These are phyloP conservation scores for Cubamyces sp. DNA, from an alignment of 768 basidiomycete genomes.

Conservation along the genomic window DNA sequence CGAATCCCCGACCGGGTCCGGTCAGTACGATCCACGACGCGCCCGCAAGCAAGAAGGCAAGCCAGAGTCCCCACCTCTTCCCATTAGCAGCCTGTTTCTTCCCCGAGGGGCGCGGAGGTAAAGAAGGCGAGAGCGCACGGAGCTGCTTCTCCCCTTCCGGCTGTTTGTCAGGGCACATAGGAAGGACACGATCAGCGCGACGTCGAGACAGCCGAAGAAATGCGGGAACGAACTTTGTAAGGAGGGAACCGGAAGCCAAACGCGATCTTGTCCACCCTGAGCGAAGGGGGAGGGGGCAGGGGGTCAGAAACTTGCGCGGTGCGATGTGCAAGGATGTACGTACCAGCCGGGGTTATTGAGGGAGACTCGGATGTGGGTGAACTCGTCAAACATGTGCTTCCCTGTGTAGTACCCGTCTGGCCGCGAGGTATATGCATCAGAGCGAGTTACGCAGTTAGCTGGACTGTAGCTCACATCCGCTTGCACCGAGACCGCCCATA, in stretches of 20 bases:
- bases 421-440: constrained; percentile 27
- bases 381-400: constrained; percentile 71
- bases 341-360: constrained; percentile 44
- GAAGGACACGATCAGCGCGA: too few species aligned
- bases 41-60: too few species aligned
- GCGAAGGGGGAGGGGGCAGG: too few species aligned
- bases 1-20: too few species aligned
- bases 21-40: too few species aligned
- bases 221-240: constrained; percentile 7
- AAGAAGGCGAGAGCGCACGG: background rate
- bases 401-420: constrained; percentile 64
- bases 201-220: too few species aligned
- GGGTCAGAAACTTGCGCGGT: too few species aligned
- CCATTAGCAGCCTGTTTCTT: too few species aligned
- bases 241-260: constrained; percentile 20
- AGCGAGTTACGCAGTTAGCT: too few species aligned
- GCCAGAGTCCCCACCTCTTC: too few species aligned
- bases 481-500: constrained; percentile 59
- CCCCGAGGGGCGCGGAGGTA: background rate
- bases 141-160: too few species aligned
- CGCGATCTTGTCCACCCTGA: constrained; percentile 16
- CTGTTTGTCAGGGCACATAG: too few species aligned
- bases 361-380: constrained; percentile 73
- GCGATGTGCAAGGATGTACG: constrained; percentile 6
- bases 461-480: constrained; percentile 57